phyloP scores from a whole-genome alignment of 305 asterid species.

The Solanum chacoense region DNA sequence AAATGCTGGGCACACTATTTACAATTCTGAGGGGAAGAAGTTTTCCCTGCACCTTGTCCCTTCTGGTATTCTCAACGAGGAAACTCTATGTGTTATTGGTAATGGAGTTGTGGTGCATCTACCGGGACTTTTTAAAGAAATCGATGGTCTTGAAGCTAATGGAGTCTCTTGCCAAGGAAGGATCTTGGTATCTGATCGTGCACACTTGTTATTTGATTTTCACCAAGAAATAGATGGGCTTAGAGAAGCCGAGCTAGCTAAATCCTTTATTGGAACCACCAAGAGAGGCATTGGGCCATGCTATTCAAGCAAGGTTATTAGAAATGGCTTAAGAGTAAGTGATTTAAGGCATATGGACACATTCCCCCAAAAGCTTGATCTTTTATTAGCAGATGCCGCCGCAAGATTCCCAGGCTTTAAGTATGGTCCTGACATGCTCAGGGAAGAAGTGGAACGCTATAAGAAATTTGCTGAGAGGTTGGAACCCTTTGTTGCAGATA shows the following conservation, averaged over 20 bases:
- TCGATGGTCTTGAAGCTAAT: slow-evolving; percentile 75
- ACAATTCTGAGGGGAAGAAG: slow-evolving; percentile 89
- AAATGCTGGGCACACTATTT: slow-evolving; percentile 94
- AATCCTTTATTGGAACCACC: slow-evolving; percentile 90
- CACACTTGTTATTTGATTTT: slow-evolving; percentile 84
- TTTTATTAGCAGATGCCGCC: slow-evolving; percentile 78
- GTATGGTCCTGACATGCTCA: slow-evolving; percentile 70
- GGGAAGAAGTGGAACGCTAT: slow-evolving; percentile 71
- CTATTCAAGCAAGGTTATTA: slow-evolving; percentile 85
- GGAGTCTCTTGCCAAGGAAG: slow-evolving; percentile 86
- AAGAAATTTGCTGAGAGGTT: slow-evolving; percentile 75
- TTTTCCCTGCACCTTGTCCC: slow-evolving; percentile 96
- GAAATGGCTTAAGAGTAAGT: slow-evolving; percentile 84
- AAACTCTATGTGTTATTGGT: slow-evolving; percentile 81
- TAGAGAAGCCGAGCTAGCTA: slow-evolving; percentile 88
- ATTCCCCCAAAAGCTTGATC: slow-evolving; percentile 79
- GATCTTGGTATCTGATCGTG: slow-evolving; percentile 83
- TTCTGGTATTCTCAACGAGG: slow-evolving; percentile 87
- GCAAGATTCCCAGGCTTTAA: slow-evolving; percentile 70
- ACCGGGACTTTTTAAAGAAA: slow-evolving; percentile 73
- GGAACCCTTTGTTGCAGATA: slow-evolving; percentile 77
- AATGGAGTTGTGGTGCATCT: slow-evolving; percentile 93
- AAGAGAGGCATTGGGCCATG: slow-evolving; percentile 93
- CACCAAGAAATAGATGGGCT: slow-evolving; percentile 85
- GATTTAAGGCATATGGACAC: slow-evolving; percentile 98